phyloP scores from a whole-genome alignment of 116 monocot genomes.

The Zostera marina region DNA sequence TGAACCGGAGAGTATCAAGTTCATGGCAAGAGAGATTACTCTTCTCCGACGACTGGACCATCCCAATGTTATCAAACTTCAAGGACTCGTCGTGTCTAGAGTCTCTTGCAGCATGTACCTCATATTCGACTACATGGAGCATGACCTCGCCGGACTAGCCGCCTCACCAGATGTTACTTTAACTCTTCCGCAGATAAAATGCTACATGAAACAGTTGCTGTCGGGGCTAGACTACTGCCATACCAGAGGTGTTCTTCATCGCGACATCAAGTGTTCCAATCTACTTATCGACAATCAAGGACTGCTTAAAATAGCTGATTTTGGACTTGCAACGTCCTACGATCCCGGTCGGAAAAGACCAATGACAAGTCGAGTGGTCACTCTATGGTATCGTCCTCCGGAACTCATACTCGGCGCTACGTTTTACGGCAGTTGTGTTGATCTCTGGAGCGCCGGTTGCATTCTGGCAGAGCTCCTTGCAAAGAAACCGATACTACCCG shows the following conservation, averaged over 20 bases:
- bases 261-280: constrained; percentile 73
- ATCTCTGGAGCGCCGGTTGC: constrained; percentile 91
- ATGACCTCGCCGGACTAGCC: constrained; percentile 49
- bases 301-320: constrained; percentile 69
- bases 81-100: constrained; percentile 36
- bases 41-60: constrained; percentile 39
- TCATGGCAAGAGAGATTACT: constrained; percentile 14
- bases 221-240: constrained; percentile 65
- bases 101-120: constrained; percentile 39
- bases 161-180: constrained; percentile 31
- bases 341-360: constrained; percentile 30
- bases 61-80: constrained; percentile 38
- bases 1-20: constrained; percentile 5
- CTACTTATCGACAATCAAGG: constrained; percentile 63
- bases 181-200: constrained; percentile 36
- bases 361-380: constrained; percentile 72
- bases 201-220: constrained; percentile 60
- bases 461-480: constrained; percentile 59
- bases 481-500: constrained; percentile 55
- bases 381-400: constrained; percentile 76
- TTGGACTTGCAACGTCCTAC: constrained; percentile 47
- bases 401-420: constrained; percentile 68
- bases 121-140: constrained; percentile 49
- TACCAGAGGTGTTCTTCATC: constrained; percentile 46
- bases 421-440: constrained; percentile 43